Base-by-base conservation (phyloP, 2,329 filamentous ascomycete genomes). In the Aureobasidium lini region DNA sequence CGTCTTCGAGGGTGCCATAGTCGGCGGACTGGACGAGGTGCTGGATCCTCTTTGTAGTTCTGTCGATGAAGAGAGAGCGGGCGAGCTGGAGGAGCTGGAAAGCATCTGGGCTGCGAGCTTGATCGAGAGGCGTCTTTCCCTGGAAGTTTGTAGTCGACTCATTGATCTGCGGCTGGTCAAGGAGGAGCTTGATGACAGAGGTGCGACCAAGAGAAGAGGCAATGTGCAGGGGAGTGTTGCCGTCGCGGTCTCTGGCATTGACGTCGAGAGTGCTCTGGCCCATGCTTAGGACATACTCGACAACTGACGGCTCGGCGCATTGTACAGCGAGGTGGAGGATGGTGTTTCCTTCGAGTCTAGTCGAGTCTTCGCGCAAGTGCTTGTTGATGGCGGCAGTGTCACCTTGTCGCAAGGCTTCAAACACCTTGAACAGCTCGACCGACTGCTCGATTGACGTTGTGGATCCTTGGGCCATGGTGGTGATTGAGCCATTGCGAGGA, bases 1-100 rank as follows among this genome's bases (percentile, higher is more conserved):
- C 78, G 62, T 86, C 83, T 66, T 94, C 89, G 16, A 99, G 77
- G 2, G 80, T 80, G 42, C 88, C 86, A 73, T 96, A 94, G 65
- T 94, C 86, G 50, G 83, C 84, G 29, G 80, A 79, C 2, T 79
- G 78, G 37, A 96, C 86, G 56, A 96, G 78, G 13, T 86, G 82
- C 68, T 97, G 93, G 7, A 97, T 86, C 70, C 93, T 85, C 68
- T 85, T 86, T 13, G 95, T 84, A 71, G 93, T 95, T 63, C 81
- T 82, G 68, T 99, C 94, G 59, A 95, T 87, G 71, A 93, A 97
- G 53, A 96, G 79, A 4, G 92, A 95, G 46, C 92, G 84, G 8
- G 91, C 87, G 15, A 97, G 84, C 73, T 99, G 94, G 56, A 99
- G 81, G 68, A 93, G 87, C 74, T 97, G 92, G 76, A 95, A 97